Percentiles rank a stretch among this genome's conserved stretches.
Evolutionary conservation across 345 rosid genomes (phyloP).

Genomic region (Combretum micranthum): DNA sequence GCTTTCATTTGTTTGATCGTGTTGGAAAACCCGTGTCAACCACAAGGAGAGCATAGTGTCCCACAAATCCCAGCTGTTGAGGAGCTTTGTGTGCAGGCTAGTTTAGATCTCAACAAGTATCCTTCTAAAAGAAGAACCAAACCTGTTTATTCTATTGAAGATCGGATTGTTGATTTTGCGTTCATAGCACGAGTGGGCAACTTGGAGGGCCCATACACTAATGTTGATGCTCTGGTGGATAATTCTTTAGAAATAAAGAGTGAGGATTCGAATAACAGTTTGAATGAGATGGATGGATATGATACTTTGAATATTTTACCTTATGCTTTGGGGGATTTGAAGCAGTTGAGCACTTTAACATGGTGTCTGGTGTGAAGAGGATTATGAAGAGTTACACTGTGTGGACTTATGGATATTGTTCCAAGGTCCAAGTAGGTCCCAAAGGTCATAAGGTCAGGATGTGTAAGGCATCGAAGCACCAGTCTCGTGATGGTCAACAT

Average conservation of each 20-base stretch:
- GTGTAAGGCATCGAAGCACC: constrained; percentile 82
- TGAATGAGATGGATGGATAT: too few species aligned
- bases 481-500: constrained; percentile 69
- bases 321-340: constrained; percentile 18
- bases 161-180: constrained; percentile 82
- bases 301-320: constrained; percentile 3
- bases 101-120: constrained; percentile 55
- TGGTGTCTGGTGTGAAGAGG: constrained; percentile 44
- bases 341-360: constrained; percentile 39
- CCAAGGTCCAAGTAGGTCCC: constrained; percentile 89
- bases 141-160: constrained; percentile 82
- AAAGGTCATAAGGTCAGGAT: constrained; percentile 83
- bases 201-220: background rate
- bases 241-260: constrained; percentile 4
- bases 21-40: constrained; percentile 73
- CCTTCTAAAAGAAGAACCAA: constrained; percentile 65
- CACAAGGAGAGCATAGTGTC: constrained; percentile 47
- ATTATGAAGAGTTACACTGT: constrained; percentile 60
- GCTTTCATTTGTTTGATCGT: constrained; percentile 79
- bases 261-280: constrained; percentile 5
- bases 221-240: constrained; percentile 4
- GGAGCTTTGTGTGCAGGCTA: constrained; percentile 82
- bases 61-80: constrained; percentile 61
- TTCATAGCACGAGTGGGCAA: constrained; percentile 14
- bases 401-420: constrained; percentile 75